A percentile compares a stretch with the other conserved stretches of the same genome.
phyloP scores from a whole-genome alignment of 768 basidiomycete species.

The Mycena vulgaris region DNA sequence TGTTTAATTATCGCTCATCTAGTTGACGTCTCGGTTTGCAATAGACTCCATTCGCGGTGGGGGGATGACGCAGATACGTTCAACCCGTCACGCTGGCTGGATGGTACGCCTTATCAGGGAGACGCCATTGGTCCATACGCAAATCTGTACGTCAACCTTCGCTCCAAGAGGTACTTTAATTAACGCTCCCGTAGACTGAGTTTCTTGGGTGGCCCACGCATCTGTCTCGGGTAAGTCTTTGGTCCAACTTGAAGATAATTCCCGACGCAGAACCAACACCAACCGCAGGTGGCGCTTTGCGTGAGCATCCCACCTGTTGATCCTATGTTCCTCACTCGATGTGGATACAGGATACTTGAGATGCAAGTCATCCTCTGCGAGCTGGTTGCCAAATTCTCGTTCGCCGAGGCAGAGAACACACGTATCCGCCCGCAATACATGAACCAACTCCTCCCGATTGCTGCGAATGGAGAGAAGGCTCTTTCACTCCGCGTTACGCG shows the following conservation, averaged over 20 bases:
- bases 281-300: slow-evolving; percentile 15
- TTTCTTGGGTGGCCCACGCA: slow-evolving; percentile 18
- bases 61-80: slow-evolving; percentile 24
- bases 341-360: slow-evolving; percentile 3
- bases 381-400: slow-evolving; percentile 6
- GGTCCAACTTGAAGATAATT: background rate
- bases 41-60: slow-evolving; percentile 2
- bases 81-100: slow-evolving; percentile 19
- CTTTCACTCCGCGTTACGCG: background rate
- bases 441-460: background rate
- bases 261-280: too few relatives aligned
- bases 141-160: slow-evolving; percentile 13
- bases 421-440: background rate
- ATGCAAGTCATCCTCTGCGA: slow-evolving; percentile 15
- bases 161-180: background rate
- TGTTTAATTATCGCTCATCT: background rate
- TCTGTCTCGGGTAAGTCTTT: slow-evolving; percentile 17
- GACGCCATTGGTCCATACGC: slow-evolving; percentile 25
- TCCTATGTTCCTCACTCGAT: too few relatives aligned
- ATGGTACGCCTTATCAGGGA: background rate
- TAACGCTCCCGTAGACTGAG: background rate
- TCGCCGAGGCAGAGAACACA: background rate
- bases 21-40: too few relatives aligned
- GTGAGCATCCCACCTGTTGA: background rate
- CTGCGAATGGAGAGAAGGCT: background rate